These are phyloP conservation scores for Phytophthora tubulina DNA, from an alignment of 352 stramenopile species.

Conservation along the genomic window DNA sequence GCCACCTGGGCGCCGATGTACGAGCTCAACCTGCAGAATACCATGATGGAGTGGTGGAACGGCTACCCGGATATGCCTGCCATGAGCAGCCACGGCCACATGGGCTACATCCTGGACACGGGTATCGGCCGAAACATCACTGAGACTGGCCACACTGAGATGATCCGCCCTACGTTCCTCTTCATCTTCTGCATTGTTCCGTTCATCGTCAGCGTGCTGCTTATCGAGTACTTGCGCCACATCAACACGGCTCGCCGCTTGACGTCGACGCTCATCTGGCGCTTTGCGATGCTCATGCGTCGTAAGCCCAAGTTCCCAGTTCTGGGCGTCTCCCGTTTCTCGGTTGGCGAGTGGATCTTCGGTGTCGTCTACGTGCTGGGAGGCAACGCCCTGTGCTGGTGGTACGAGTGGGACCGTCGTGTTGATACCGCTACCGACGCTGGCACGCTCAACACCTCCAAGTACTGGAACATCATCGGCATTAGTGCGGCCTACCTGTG, in stretches of 20 bases:
- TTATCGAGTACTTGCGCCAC: conserved; percentile 61
- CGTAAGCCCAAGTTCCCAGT: conserved; percentile 58
- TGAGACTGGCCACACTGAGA: conserved; percentile 68
- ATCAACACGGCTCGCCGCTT: conserved; percentile 52
- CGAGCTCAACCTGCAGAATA: conserved; percentile 62
- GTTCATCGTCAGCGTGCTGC: conserved; percentile 61
- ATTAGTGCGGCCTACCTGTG: conserved; percentile 61
- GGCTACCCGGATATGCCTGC: conserved; percentile 55
- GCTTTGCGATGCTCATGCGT: conserved; percentile 54
- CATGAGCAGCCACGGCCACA: conserved; percentile 42
- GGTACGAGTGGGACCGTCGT: conserved; percentile 63
- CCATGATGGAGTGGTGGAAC: conserved; percentile 69
- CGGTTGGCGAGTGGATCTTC: conserved; percentile 67
- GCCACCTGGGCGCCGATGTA: conserved; percentile 63
- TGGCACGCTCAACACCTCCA: conserved; percentile 54
- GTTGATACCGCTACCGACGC: conserved; percentile 39
- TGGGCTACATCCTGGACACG: conserved; percentile 58
- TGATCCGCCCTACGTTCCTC: conserved; percentile 73
- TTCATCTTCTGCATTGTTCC: conserved; percentile 74
- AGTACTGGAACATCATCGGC: conserved; percentile 68
- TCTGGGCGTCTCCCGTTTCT: conserved; percentile 56
- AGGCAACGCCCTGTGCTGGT: conserved; percentile 73
- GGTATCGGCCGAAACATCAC: conserved; percentile 62
- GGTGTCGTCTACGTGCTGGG: conserved; percentile 61
- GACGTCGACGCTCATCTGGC: conserved; percentile 49